Conservation (phyloP, 768 basidiomycete genomes). For the Mycena vitilis region DNA sequence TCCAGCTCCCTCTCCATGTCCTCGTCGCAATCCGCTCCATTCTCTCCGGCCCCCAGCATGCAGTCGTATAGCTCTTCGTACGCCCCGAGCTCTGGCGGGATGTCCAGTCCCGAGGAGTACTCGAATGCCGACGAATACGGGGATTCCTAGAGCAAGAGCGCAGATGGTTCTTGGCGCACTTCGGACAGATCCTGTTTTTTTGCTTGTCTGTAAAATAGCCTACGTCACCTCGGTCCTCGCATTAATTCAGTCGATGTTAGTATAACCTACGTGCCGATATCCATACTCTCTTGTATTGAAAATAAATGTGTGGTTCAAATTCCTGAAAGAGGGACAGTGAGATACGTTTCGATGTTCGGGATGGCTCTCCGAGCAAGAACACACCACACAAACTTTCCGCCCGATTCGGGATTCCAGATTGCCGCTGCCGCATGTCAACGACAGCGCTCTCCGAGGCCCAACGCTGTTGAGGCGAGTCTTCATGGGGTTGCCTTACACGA, state of each 20-base stretch:
- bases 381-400: slow-evolving; percentile 29
- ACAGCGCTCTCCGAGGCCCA: slow-evolving; percentile 28
- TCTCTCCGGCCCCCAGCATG: slow-evolving; percentile 37
- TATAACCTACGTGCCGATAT: slow-evolving; percentile 1
- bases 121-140: slow-evolving; percentile 51
- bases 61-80: slow-evolving; percentile 50
- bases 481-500: slow-evolving; percentile 27
- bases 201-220: slow-evolving; percentile 19
- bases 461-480: slow-evolving; percentile 27
- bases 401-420: slow-evolving; percentile 24
- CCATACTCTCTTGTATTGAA: slow-evolving; percentile 1
- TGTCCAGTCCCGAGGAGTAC: slow-evolving; percentile 58
- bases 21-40: slow-evolving; percentile 28
- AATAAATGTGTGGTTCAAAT: slow-evolving; percentile 21
- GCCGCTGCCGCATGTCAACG: slow-evolving; percentile 31
- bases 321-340: slow-evolving; percentile 6
- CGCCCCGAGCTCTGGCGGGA: slow-evolving; percentile 47
- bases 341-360: slow-evolving; percentile 1
- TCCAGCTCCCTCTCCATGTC: slow-evolving; percentile 26
- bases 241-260: slow-evolving; percentile 19
- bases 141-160: slow-evolving; percentile 46
- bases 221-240: not conserved
- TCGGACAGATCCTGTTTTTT: slow-evolving; percentile 15
- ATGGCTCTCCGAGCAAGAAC: slow-evolving; percentile 20
- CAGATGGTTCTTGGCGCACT: slow-evolving; percentile 12